These are phyloP conservation scores for Cenchrus purpureus DNA, from an alignment of 176 grass and related monocot species.

Conservation along the genomic window DNA sequence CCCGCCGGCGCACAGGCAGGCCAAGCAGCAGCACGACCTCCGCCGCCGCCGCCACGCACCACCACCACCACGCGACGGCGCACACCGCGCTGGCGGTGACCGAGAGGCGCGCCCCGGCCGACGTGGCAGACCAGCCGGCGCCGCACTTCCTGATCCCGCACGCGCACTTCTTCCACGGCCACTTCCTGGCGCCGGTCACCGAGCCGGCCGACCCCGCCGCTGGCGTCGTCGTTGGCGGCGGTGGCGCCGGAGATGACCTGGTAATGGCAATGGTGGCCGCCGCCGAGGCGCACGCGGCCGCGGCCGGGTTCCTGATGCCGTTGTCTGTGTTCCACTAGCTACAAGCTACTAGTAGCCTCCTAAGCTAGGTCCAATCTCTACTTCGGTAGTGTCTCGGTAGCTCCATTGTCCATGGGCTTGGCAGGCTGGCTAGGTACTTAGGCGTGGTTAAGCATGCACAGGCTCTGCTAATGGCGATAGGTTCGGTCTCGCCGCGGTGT, in stretches of 20 bases:
- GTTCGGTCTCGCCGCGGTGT: neutral
- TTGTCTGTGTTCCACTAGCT: constrained; percentile 54
- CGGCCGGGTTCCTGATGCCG: constrained; percentile 50
- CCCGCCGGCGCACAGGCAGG: neutral
- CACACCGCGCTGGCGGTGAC: neutral
- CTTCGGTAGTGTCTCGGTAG: neutral
- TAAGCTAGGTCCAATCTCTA: neutral
- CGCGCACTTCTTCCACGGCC: constrained; percentile 50
- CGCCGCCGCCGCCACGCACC: neutral
- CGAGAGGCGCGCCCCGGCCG: neutral
- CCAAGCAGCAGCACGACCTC: neutral
- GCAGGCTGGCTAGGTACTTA: neutral
- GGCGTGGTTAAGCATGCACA: neutral
- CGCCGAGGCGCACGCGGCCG: constrained; percentile 48
- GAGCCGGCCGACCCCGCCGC: neutral
- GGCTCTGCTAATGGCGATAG: constrained; percentile 22
- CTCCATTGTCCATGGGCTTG: neutral
- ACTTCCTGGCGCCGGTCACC: constrained; percentile 30
- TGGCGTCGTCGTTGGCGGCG: neutral
- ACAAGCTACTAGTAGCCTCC: neutral
- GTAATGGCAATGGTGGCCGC: constrained; percentile 44
- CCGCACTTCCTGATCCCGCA: constrained; percentile 50
- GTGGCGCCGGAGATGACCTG: constrained; percentile 34
- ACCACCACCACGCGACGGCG: neutral
- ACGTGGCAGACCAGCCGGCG: neutral